Base-by-base conservation (phyloP, 768 basidiomycete genomes). In the Boletus tomentosulus region DNA sequence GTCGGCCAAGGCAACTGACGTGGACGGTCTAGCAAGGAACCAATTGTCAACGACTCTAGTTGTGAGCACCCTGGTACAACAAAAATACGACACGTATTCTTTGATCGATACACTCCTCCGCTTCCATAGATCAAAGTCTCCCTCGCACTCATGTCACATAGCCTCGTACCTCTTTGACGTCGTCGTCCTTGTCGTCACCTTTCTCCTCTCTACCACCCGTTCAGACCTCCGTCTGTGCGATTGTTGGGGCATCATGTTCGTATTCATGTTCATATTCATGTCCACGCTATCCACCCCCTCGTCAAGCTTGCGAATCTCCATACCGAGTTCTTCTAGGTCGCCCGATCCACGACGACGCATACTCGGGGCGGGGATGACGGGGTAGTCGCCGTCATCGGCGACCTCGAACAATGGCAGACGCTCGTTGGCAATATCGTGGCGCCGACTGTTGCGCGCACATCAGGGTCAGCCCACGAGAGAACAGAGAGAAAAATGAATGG, bases 341-440 rank as follows among this genome's bases (percentile, higher is more conserved):
- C 67, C 68, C 24, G 78, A 75, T 9, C 63, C 63, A 16, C 71
- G 71, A 16, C 71, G 70, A 35, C 81, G 81, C 74, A 87, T 89
- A 57, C 80, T 83, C 11, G 85, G 85, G 15, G 78, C 81, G 1
- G 85, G 76, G 63, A 84, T 83, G 51, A 78, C 74, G 6, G 76
- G 75, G 33, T 73, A 69, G 13, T 73, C 63, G 41, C 53, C 58
- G 58, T 59, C 46, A 41, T 64, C 55, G 28, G 51, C 42, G 48
- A 74, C 66, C 59, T 78, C 69, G 71, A 82, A 81, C 52, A 75
- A 71, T 3, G 89, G 89, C 19, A 92, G 69, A 52, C 86, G 85
- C 66, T 91, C 89, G 71, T 92, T 92, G 46, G 76, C 74, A 25
- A 86, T 62, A 70, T 91, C 89, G 34, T 83, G 81, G 22, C 82